phyloP scores from a whole-genome alignment of 164 flowering plant species.

The Nymphaea colorata region DNA sequence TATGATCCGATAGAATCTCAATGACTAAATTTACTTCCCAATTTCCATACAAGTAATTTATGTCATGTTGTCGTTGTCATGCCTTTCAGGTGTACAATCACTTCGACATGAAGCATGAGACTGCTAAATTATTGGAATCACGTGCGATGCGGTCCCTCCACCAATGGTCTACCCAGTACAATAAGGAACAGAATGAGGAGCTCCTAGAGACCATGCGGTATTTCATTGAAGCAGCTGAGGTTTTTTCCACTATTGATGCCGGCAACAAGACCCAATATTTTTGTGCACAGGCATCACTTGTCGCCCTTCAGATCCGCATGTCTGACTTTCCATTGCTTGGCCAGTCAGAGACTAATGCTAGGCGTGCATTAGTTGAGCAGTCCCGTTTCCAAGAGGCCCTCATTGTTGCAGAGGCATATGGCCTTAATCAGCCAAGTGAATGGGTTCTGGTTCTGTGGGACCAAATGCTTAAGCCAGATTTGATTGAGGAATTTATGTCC shows the following conservation, averaged over 20 bases:
- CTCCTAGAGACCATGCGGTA: slow-evolving; percentile 87
- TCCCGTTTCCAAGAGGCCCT: slow-evolving; percentile 95
- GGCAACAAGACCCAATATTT: slow-evolving; percentile 76
- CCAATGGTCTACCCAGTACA: slow-evolving; percentile 54
- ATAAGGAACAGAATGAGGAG: slow-evolving; percentile 86
- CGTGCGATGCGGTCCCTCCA: slow-evolving; percentile 56
- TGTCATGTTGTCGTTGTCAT: neutral
- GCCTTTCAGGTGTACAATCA: slow-evolving; percentile 75
- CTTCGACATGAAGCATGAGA: slow-evolving; percentile 96
- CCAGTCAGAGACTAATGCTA: slow-evolving; percentile 81
- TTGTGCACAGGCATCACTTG: slow-evolving; percentile 90
- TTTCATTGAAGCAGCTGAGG: slow-evolving; percentile 88
- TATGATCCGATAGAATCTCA: too few relatives aligned
- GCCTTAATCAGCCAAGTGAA: slow-evolving; percentile 85
- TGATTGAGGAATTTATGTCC: slow-evolving; percentile 72
- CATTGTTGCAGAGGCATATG: slow-evolving; percentile 91
- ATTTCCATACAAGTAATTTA: neutral
- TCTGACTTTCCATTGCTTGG: slow-evolving; percentile 84
- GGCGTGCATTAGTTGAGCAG: slow-evolving; percentile 89
- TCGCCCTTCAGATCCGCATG: slow-evolving; percentile 82
- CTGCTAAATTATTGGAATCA: slow-evolving; percentile 78
- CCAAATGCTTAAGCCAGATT: slow-evolving; percentile 94
- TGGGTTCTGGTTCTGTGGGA: slow-evolving; percentile 97
- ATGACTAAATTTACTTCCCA: neutral
- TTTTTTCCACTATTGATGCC: slow-evolving; percentile 79